These are phyloP conservation scores for Fraxinus paxiana DNA, from an alignment of 305 asterid species.

Conservation along the genomic window DNA sequence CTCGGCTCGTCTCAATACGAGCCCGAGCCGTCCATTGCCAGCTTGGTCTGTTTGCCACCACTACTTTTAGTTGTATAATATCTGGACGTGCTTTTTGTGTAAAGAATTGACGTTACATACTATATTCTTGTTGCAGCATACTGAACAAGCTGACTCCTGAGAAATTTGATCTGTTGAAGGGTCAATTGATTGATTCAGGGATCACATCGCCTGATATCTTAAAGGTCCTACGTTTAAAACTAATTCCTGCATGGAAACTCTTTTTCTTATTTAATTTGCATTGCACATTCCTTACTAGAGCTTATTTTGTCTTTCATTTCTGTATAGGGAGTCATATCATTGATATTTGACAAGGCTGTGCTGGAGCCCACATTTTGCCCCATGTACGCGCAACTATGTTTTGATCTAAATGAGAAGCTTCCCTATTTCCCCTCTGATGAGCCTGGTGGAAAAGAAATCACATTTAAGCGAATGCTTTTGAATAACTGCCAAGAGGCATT, in stretches of 20 bases:
- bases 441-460: conserved; percentile 77
- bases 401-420: conserved; percentile 69
- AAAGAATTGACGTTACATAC: not conserved
- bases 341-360: conserved; percentile 95
- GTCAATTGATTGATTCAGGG: conserved; percentile 76
- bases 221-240: conserved; percentile 44
- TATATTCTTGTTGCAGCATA: conserved; percentile 55
- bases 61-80: not conserved
- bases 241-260: not conserved
- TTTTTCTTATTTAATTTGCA: not conserved
- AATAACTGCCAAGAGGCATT: conserved; percentile 83
- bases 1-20: not conserved
- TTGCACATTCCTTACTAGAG: not conserved
- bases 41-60: not conserved
- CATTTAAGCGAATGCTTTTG: conserved; percentile 81
- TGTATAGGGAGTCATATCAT: conserved; percentile 65
- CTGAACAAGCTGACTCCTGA: conserved; percentile 90
- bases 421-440: conserved; percentile 85
- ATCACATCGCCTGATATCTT: conserved; percentile 81
- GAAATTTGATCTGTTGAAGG: conserved; percentile 83
- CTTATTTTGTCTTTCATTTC: conserved; percentile 18
- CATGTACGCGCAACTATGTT: conserved; percentile 86
- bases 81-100: not conserved
- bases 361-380: conserved; percentile 94
- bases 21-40: not conserved